Conservation (phyloP, 1,284 basidiomycete genomes). For the Tylopilus sp. region DNA sequence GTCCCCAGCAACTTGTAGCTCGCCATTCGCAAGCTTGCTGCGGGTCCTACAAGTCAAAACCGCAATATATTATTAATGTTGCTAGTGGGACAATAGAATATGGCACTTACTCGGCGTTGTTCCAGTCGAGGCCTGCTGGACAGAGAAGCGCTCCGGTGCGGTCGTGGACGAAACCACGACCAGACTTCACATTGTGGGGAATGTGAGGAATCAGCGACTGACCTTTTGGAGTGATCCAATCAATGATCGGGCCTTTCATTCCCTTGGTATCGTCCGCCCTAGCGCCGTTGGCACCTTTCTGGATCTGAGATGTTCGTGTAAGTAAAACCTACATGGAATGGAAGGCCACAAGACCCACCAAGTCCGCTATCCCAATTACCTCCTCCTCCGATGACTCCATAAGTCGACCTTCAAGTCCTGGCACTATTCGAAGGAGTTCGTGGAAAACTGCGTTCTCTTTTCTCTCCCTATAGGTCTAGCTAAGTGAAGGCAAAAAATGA, state of each 20-base stretch:
- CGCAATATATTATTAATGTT: too few relatives aligned
- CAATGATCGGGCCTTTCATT: neutral
- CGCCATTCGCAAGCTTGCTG: neutral
- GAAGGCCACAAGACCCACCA: neutral
- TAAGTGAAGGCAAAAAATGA: too few relatives aligned
- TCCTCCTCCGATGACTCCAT: constrained; percentile 12
- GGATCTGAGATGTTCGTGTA: constrained; percentile 5
- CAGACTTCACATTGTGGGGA: neutral
- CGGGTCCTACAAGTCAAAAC: too few relatives aligned
- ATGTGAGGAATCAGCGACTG: neutral
- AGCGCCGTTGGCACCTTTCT: constrained; percentile 18
- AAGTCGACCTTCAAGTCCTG: constrained; percentile 9
- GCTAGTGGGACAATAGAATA: too few relatives aligned
- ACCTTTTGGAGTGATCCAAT: constrained; percentile 3
- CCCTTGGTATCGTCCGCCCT: constrained; percentile 23
- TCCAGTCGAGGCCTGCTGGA: neutral
- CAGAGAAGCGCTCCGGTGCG: neutral
- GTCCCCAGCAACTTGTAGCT: constrained; percentile 1
- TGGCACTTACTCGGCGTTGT: neutral
- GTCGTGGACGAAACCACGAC: neutral
- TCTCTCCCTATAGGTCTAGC: neutral
- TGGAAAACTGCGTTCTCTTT: constrained; percentile 7
- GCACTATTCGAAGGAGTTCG: constrained; percentile 8
- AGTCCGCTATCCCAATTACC: neutral
- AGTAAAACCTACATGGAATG: neutral